Evolutionary conservation across 1,284 basidiomycete species (phyloP).

Genomic region (Irpex sp.): DNA sequence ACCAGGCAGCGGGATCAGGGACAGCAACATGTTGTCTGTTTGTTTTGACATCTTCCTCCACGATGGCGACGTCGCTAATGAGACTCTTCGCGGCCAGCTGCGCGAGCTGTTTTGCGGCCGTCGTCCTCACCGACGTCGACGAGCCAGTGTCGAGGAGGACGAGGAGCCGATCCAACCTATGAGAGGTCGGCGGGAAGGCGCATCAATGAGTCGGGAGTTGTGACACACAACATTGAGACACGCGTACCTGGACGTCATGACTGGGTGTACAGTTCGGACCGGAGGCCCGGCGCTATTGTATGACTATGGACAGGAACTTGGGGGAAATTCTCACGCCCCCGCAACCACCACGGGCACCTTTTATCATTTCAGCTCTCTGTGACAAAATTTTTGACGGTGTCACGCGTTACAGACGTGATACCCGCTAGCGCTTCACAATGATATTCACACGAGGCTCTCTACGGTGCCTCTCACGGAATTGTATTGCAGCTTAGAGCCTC

Average conservation of each 20-base stretch:
- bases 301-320: conserved; percentile 23
- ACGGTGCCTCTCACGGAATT: not conserved
- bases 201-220: conserved; percentile 2
- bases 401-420: conserved; percentile 27
- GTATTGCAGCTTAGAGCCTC: not conserved
- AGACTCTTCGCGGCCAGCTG: conserved; percentile 83
- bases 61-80: conserved; percentile 72
- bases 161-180: conserved; percentile 87
- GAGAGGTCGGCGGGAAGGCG: not conserved
- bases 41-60: conserved; percentile 71
- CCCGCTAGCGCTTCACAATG: not conserved
- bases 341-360: conserved; percentile 30
- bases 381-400: conserved; percentile 31
- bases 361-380: conserved; percentile 31
- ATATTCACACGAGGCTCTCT: not conserved
- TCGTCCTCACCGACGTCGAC: conserved; percentile 77
- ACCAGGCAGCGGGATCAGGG: conserved; percentile 68
- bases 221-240: conserved; percentile 12
- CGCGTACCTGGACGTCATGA: conserved; percentile 66
- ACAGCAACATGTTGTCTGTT: conserved; percentile 50
- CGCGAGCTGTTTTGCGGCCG: conserved; percentile 89
- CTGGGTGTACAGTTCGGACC: conserved; percentile 35
- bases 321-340: conserved; percentile 35
- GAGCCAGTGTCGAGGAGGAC: conserved; percentile 89
- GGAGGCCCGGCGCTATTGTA: conserved; percentile 17